Evolutionary conservation across 805 yeast genomes (phyloP).

Genomic region (Brettanomyces naardenensis): DNA sequence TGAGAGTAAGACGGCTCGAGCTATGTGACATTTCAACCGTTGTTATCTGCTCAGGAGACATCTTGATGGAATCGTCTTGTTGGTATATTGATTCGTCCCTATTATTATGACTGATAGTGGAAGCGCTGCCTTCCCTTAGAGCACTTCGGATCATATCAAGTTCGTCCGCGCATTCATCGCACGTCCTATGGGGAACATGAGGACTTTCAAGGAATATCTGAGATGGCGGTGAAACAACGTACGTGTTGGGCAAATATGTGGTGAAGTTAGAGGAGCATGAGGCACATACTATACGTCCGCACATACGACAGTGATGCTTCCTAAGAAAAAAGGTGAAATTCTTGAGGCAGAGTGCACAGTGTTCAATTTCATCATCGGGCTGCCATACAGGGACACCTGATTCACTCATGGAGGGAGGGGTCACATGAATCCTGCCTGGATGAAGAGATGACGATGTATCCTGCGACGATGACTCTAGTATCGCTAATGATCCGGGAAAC

Average conservation of each 20-base stretch:
- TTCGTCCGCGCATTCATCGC: conserved; percentile 65
- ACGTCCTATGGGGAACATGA: conserved; percentile 59
- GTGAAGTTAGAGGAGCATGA: conserved; percentile 49
- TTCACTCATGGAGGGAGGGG: conserved; percentile 1
- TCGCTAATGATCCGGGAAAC: background rate
- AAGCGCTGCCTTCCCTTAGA: conserved; percentile 17
- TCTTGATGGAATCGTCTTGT: conserved; percentile 1
- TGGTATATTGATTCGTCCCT: background rate
- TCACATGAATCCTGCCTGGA: background rate
- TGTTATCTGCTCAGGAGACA: conserved; percentile 1
- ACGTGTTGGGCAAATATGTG: conserved; percentile 50
- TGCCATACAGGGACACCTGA: conserved; percentile 55
- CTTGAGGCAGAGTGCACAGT: conserved; percentile 49
- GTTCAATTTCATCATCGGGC: conserved; percentile 44
- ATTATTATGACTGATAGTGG: background rate
- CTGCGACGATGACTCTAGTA: background rate
- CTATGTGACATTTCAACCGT: conserved; percentile 3
- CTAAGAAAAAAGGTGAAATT: conserved; percentile 55
- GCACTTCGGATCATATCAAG: conserved; percentile 41
- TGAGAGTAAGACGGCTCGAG: conserved; percentile 1
- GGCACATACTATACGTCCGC: conserved; percentile 77
- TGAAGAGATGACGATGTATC: background rate
- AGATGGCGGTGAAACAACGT: conserved; percentile 48
- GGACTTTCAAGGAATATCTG: conserved; percentile 41
- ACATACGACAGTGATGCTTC: conserved; percentile 75